phyloP scores from a whole-genome alignment of 2,329 filamentous ascomycete genomes.

The Leptographium procerum region DNA sequence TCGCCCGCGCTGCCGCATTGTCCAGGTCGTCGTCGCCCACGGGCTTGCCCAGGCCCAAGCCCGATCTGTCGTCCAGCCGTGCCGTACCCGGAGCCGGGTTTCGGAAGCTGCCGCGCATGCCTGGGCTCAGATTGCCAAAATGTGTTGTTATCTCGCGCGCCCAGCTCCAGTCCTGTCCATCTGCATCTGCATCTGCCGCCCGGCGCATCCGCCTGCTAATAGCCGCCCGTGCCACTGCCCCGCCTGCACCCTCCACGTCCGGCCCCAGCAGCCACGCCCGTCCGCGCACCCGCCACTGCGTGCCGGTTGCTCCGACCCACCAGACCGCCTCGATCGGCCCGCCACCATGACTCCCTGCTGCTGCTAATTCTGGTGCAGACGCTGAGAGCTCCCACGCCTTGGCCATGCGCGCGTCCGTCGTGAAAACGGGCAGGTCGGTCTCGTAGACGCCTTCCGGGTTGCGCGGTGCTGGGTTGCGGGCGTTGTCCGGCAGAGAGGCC shows the following conservation, averaged over 20 bases:
- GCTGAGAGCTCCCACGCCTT: constrained; percentile 64
- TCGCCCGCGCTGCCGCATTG: constrained; percentile 57
- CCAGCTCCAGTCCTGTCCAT: constrained; percentile 60
- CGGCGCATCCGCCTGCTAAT: constrained; percentile 39
- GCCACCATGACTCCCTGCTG: constrained; percentile 45
- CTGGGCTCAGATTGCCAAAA: constrained; percentile 79
- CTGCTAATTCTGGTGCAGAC: constrained; percentile 30
- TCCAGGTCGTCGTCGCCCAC: constrained; percentile 57
- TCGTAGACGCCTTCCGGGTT: constrained; percentile 60
- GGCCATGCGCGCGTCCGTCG: constrained; percentile 79
- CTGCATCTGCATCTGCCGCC: constrained; percentile 17
- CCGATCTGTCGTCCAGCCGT: constrained; percentile 29
- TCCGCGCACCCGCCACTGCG: constrained; percentile 80
- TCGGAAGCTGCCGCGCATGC: constrained; percentile 67
- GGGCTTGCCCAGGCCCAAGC: constrained; percentile 42
- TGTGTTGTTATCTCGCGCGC: constrained; percentile 67
- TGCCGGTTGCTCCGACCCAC: constrained; percentile 60
- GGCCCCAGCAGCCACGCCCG: constrained; percentile 62
- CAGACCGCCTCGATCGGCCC: constrained; percentile 67
- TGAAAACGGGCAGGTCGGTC: constrained; percentile 71
- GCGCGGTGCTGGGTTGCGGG: constrained; percentile 57
- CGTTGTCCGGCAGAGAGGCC: constrained; percentile 59
- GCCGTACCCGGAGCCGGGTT: constrained; percentile 58
- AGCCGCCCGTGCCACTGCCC: constrained; percentile 63
- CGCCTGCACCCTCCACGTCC: constrained; percentile 42